phyloP scores from a whole-genome alignment of 306 rosid genomes.

The Dalbergia oliveri region DNA sequence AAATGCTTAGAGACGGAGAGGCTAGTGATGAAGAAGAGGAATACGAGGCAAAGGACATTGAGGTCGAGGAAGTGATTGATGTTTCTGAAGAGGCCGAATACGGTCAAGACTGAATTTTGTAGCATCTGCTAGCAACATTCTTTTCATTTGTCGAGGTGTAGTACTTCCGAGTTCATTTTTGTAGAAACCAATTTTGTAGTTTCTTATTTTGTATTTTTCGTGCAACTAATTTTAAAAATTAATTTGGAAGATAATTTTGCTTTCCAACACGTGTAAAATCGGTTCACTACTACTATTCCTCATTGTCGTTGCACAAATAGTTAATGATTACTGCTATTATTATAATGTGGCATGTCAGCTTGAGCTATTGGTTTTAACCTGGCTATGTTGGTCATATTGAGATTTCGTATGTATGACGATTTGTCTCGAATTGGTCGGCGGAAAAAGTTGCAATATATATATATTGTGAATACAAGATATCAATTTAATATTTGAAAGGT shows the following conservation, averaged over 20 bases:
- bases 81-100: conserved; percentile 68
- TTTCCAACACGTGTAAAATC: background rate
- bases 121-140: background rate
- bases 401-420: too few species aligned
- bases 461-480: too few species aligned
- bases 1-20: conserved; percentile 83
- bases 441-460: too few species aligned
- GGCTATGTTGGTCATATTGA: too few species aligned
- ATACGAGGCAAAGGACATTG: conserved; percentile 86
- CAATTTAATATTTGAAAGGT: too few species aligned
- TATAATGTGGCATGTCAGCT: too few species aligned
- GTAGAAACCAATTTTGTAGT: conserved; percentile 51
- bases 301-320: too few species aligned
- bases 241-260: conserved; percentile 23
- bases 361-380: too few species aligned
- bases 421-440: too few species aligned
- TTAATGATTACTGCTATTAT: too few species aligned
- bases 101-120: conserved; percentile 44
- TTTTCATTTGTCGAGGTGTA: background rate
- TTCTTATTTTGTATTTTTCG: background rate
- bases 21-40: conserved; percentile 94
- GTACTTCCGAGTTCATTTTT: background rate
- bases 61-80: conserved; percentile 75
- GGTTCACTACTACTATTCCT: background rate
- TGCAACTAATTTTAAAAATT: background rate